These are phyloP conservation scores for Tolypocladium album DNA, from an alignment of 2,329 filamentous ascomycete species.

Conservation along the genomic window DNA sequence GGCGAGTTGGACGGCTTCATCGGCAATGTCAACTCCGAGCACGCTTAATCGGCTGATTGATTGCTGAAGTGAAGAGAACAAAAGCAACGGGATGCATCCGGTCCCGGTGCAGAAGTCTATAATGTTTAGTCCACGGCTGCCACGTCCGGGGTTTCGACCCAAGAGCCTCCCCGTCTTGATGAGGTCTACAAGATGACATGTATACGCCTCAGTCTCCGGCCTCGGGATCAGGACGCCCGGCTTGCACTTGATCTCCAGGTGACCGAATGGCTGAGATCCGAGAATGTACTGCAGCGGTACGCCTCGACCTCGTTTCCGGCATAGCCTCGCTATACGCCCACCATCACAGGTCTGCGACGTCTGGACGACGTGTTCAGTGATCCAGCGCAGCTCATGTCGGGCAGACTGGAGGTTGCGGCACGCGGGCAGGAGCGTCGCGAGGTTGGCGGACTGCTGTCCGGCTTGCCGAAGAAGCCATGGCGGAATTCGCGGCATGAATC, in stretches of 20 bases:
- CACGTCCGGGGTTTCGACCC: constrained; percentile 2
- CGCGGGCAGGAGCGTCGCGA: constrained; percentile 50
- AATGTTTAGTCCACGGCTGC: constrained; percentile 38
- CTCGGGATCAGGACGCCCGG: constrained; percentile 80
- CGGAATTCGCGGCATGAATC: constrained; percentile 51
- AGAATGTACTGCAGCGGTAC: constrained; percentile 84
- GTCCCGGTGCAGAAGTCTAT: constrained; percentile 86
- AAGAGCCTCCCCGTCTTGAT: constrained; percentile 18
- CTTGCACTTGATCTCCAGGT: constrained; percentile 65
- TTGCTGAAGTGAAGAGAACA: constrained; percentile 50
- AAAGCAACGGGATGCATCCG: constrained; percentile 76
- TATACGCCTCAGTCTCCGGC: constrained; percentile 63
- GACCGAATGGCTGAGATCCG: constrained; percentile 79
- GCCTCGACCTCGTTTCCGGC: constrained; percentile 42
- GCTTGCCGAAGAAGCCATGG: constrained; percentile 46
- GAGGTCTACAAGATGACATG: constrained; percentile 39
- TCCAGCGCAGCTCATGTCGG: constrained; percentile 62
- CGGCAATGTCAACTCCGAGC: constrained; percentile 66
- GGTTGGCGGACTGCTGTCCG: constrained; percentile 38
- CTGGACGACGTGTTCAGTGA: constrained; percentile 46
- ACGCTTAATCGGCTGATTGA: constrained; percentile 34
- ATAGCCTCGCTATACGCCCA: constrained; percentile 27
- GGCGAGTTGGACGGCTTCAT: constrained; percentile 53
- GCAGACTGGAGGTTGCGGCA: constrained; percentile 55
- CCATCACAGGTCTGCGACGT: constrained; percentile 5